phyloP scores from a whole-genome alignment of 2,329 filamentous ascomycete species.

The Mycosphaerella arachidis region DNA sequence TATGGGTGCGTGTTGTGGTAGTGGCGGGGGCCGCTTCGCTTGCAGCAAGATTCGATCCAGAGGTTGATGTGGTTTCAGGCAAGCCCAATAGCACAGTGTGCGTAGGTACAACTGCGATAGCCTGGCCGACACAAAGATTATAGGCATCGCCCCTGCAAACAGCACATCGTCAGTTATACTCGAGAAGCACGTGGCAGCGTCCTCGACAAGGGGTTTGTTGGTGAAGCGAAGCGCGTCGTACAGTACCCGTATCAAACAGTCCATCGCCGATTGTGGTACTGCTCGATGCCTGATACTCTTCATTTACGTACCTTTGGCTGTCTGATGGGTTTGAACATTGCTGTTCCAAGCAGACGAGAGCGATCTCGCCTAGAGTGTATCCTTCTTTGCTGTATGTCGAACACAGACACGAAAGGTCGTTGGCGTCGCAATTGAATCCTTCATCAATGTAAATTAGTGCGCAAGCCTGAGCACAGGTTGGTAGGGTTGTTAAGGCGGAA shows the following conservation, averaged over 20 bases:
- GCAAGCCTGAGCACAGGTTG: slow-evolving; percentile 30
- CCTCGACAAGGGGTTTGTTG: too few species aligned
- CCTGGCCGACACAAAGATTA: slow-evolving; percentile 25
- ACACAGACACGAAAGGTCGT: slow-evolving; percentile 30
- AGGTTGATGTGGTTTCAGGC: neutral
- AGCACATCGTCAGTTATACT: too few species aligned
- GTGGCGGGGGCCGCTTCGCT: neutral
- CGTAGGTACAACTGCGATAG: slow-evolving; percentile 24
- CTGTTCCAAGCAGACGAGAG: slow-evolving; percentile 21
- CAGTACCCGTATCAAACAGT: too few species aligned
- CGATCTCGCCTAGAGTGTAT: slow-evolving; percentile 33
- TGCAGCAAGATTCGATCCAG: neutral
- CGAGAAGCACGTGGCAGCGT: too few species aligned
- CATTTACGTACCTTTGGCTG: neutral
- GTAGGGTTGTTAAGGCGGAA: slow-evolving; percentile 19
- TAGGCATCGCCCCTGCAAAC: slow-evolving; percentile 17
- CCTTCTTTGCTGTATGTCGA: slow-evolving; percentile 29
- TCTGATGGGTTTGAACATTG: slow-evolving; percentile 5
- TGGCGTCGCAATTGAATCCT: slow-evolving; percentile 19
- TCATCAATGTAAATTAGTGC: slow-evolving; percentile 23
- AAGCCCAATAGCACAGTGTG: slow-evolving; percentile 19
- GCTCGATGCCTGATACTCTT: too few species aligned
- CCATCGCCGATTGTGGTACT: too few species aligned
- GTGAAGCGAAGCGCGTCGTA: too few species aligned
- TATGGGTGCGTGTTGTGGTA: neutral